Base-by-base conservation (phyloP, 1,139 yeast species). In the Scheffersomyces lignicola region DNA sequence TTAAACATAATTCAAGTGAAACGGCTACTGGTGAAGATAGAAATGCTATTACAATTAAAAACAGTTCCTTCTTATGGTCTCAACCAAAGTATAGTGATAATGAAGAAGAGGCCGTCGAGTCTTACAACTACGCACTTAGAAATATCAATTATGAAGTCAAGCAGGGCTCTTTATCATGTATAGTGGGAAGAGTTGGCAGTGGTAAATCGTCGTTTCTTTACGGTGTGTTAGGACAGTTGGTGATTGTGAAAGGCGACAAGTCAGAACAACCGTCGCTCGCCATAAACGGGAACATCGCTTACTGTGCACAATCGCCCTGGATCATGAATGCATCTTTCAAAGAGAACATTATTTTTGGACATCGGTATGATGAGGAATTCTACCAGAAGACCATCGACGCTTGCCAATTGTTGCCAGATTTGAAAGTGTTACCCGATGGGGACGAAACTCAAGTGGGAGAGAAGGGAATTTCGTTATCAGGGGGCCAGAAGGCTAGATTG, bases 401-500 rank as follows among this genome's bases (percentile, higher is more conserved):
- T 0, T 92, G 98, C 71, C 96, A 96, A 5, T 72, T 92, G 51
- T 62, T 72, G n/a, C 79, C 80, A 31, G 98, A 92, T 62, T 73
- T 92, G 46, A 76, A 75, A 18, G 78, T 83, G 24, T 69, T 92
- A 35, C 86, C 95, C 3, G 86, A 87, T 54, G 97, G 97, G 33
- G 97, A 92, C 57, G 68, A 70, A 37, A 90, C 98, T 2, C 77
- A 85, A 51, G 97, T 92, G 34, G 98, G 98, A 44, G 98, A 92
- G 63, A 92, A 90, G 65, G 98, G 98, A 50, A 88, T 92, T 38
- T 87, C 97, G 10, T 70, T 92, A 39, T 87, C 96, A 32, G 98
- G 98, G 41, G 98, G 98, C 31, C 97, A 92, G 61, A 92, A 90
- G 69, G 97, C 97, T 1, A 80, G 98, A 61, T 67, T 92, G 35